These are phyloP conservation scores for Xylariaceae sp. DNA, from an alignment of 2,329 filamentous ascomycete genomes.

Conservation along the genomic window DNA sequence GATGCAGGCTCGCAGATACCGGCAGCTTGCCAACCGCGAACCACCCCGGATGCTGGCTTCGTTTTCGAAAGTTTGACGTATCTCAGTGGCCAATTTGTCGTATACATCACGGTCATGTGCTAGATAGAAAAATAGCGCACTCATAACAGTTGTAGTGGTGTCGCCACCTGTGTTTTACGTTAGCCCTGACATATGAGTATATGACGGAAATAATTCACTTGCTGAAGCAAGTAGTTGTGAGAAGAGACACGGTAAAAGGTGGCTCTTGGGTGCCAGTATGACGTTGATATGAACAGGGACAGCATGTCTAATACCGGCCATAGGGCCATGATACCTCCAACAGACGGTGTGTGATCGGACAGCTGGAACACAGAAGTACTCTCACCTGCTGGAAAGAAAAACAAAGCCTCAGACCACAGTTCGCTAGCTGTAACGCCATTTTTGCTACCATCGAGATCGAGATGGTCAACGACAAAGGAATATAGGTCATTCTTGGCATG, in stretches of 20 bases:
- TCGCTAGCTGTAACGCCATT: slow-evolving; percentile 9
- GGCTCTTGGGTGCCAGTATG: background rate
- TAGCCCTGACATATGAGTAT: background rate
- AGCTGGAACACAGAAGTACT: background rate
- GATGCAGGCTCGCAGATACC: slow-evolving; percentile 12
- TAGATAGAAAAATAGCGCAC: slow-evolving; percentile 1
- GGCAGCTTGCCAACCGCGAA: slow-evolving; percentile 1
- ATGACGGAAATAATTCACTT: background rate
- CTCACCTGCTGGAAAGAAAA: slow-evolving; percentile 23
- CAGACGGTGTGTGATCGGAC: no score
- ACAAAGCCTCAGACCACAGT: slow-evolving; percentile 26
- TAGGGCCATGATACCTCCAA: no score
- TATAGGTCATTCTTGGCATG: slow-evolving; percentile 26
- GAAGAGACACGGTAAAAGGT: background rate
- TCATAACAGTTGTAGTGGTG: background rate
- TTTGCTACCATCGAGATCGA: background rate
- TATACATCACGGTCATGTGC: background rate
- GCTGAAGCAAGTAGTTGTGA: background rate
- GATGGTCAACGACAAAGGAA: slow-evolving; percentile 15
- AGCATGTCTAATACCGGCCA: no score
- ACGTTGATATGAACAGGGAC: no score
- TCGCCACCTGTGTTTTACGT: slow-evolving; percentile 6
- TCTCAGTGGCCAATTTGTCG: background rate
- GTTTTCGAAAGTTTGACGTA: background rate
- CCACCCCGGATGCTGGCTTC: background rate